Evolutionary conservation across 371 early-diverging fungal genomes (phyloP), one percentile per base, ranked within the genome.

Genomic region (Dinochytrium kinnereticum): DNA sequence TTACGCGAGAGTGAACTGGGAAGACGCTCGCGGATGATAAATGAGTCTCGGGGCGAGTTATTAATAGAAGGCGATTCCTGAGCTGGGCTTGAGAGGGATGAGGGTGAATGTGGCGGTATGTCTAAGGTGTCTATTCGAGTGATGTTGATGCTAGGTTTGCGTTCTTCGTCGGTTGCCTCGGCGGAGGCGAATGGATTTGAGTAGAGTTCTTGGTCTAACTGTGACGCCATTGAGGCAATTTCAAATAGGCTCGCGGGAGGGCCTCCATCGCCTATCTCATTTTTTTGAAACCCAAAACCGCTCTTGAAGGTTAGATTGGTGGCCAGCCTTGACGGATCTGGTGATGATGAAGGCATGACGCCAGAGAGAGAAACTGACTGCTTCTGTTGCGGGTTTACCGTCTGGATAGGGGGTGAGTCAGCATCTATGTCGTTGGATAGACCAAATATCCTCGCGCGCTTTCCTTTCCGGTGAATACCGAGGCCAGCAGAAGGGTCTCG

Each of bases 261-360:
- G 15, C 36, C 61, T 31, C 10, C 57, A 26, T 55, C 24, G 26
- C 19, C 44, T 44, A 44, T 7, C 44, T 44, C 44, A 13, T 7
- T 44, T 19, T 24, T 55, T 55, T 33, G 61, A 3, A 26, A 33
- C 13, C n/a, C 61, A 24, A 34, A 61, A 5, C 61, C 61, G 13
- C n/a, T 33, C 26, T 61, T 61, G 61, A 61, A 61, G 5, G 61
- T 61, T 30, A 61, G 61, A 26, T 61, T 61, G 3, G 61, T 61
- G 10, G 37, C 37, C 34, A 61, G 37, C 19, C 36, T 61, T 10
- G 34, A 33, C 7, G 37, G 36, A 17, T 61, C 37, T 2, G 61
- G 61, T 15, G 61, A 61, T 61, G 31, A 37, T 33, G 61, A 55
- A 13, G 44, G 44, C 44, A 19, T 7, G 44, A 44, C 44, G 44